Percentiles rank a stretch among this genome's conserved stretches.
Evolutionary conservation across 2,329 filamentous ascomycete genomes (phyloP).

Genomic region (Aspergillus persii): DNA sequence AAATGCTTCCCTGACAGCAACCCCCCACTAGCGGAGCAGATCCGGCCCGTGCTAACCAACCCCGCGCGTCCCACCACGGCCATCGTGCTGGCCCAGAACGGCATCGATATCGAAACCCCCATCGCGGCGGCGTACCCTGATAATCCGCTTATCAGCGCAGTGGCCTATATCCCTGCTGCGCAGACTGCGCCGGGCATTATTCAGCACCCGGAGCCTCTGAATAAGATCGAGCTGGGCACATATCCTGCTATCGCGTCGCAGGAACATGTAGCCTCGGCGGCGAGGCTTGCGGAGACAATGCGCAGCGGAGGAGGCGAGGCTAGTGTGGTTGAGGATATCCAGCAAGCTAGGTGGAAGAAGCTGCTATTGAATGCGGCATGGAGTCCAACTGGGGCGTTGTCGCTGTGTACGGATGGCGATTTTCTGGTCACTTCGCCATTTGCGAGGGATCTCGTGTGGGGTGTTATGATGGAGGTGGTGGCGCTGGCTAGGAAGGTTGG

Average conservation of each 20-base stretch:
- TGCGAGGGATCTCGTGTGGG: slow-evolving; percentile 37
- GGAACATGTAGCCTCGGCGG: slow-evolving; percentile 29
- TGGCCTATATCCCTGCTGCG: slow-evolving; percentile 54
- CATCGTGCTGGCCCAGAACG: slow-evolving; percentile 62
- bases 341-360: slow-evolving; percentile 60
- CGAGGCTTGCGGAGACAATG: slow-evolving; percentile 44
- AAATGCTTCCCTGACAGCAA: slow-evolving; percentile 46
- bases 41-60: slow-evolving; percentile 40
- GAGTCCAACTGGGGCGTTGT: slow-evolving; percentile 60
- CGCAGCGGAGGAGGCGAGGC: slow-evolving; percentile 46
- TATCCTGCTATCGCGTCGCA: slow-evolving; percentile 40
- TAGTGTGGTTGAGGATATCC: slow-evolving; percentile 54
- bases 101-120: slow-evolving; percentile 59
- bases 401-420: slow-evolving; percentile 52
- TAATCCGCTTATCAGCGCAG: slow-evolving; percentile 55
- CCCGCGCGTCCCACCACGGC: slow-evolving; percentile 39
- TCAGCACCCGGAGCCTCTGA: slow-evolving; percentile 43
- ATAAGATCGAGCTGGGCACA: slow-evolving; percentile 51
- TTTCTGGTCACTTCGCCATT: slow-evolving; percentile 45
- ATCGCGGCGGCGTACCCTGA: slow-evolving; percentile 50
- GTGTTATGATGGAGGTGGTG: slow-evolving; percentile 48
- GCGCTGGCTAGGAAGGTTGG: slow-evolving; percentile 42
- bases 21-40: slow-evolving; percentile 33
- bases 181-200: slow-evolving; percentile 52
- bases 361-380: slow-evolving; percentile 60